Conservation (phyloP, 2,329 filamentous ascomycete genomes). For the Alternaria sp. region DNA sequence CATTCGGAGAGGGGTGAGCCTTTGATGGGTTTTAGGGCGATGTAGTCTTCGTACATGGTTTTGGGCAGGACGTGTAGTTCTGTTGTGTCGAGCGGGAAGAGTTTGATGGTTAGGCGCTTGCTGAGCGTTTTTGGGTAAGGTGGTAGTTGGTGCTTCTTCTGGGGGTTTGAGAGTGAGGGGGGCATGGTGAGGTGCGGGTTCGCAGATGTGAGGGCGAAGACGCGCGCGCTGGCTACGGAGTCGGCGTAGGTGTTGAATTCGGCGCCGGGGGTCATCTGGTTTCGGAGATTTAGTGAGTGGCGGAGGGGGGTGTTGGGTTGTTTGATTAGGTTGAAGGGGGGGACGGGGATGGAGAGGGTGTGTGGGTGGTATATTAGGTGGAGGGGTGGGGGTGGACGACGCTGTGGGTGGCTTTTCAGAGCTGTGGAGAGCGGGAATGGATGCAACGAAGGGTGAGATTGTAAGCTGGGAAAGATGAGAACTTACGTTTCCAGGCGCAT, state of each 20-base stretch:
- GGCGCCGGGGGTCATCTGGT: conserved; percentile 73
- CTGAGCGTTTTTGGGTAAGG: conserved; percentile 53
- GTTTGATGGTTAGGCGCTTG: conserved; percentile 51
- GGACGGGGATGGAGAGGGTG: conserved; percentile 29
- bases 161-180: conserved; percentile 57
- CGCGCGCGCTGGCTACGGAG: conserved; percentile 54
- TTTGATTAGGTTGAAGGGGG: conserved; percentile 49
- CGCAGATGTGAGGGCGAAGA: conserved; percentile 57
- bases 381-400: conserved; percentile 26
- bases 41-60: conserved; percentile 45
- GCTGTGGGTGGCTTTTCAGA: not conserved
- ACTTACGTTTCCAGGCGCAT: conserved; percentile 74
- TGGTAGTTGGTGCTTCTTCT: conserved; percentile 30
- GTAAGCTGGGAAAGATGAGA: not conserved
- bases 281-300: conserved; percentile 38
- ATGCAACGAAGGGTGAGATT: not conserved
- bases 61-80: conserved; percentile 51
- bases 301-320: conserved; percentile 44
- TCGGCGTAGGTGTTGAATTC: conserved; percentile 98
- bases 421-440: conserved; percentile 20
- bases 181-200: conserved; percentile 82
- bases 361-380: conserved; percentile 25
- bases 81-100: conserved; percentile 59
- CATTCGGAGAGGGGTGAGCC: conserved; percentile 55
- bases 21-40: conserved; percentile 23